Conservation (phyloP, 2,329 filamentous ascomycete genomes). For the Colletotrichum filicis region DNA sequence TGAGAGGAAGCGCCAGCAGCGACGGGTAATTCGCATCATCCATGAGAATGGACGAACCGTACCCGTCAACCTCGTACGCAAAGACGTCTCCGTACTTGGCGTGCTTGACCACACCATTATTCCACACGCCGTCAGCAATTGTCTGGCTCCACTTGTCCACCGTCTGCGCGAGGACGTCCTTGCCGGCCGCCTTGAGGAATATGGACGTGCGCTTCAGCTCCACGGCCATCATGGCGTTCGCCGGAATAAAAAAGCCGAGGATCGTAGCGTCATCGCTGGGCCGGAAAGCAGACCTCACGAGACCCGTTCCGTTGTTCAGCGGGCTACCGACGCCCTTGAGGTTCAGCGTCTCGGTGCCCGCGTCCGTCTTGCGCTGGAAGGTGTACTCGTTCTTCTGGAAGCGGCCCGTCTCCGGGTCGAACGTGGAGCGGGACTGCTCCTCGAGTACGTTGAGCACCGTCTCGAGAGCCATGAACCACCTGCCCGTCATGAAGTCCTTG, state of each 20-base stretch:
- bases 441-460: conserved; percentile 79
- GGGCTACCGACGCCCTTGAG: conserved; percentile 91
- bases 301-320: conserved; percentile 82
- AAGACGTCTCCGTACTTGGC: conserved; percentile 82
- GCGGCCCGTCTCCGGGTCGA: conserved; percentile 72
- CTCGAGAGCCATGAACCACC: conserved; percentile 84
- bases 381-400: conserved; percentile 84
- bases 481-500: conserved; percentile 78
- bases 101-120: conserved; percentile 84
- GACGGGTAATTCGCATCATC: conserved; percentile 91
- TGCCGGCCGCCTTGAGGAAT: conserved; percentile 72
- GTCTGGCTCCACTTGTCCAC: conserved; percentile 68
- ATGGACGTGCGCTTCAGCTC: conserved; percentile 81
- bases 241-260: conserved; percentile 92
- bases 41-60: conserved; percentile 85
- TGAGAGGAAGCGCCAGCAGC: conserved; percentile 79
- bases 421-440: conserved; percentile 84
- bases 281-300: conserved; percentile 91
- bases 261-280: conserved; percentile 96
- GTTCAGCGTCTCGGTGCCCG: conserved; percentile 90
- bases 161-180: conserved; percentile 62
- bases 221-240: conserved; percentile 95
- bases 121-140: conserved; percentile 82
- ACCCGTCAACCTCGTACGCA: conserved; percentile 89
- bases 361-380: conserved; percentile 83